Conservation (phyloP, 2,329 filamentous ascomycete species). For the Diplodia corticola region DNA sequence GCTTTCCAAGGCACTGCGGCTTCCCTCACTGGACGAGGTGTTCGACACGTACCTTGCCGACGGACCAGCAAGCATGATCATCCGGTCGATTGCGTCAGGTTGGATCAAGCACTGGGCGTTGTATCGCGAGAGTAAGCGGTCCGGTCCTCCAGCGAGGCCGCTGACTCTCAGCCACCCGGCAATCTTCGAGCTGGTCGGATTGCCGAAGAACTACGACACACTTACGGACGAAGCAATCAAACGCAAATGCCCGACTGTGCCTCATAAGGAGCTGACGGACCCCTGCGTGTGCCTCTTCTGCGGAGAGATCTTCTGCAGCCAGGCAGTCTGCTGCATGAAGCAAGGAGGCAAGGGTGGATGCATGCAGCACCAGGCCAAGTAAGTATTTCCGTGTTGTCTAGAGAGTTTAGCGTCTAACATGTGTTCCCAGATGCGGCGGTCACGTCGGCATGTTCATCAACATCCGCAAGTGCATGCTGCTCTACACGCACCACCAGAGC, state of each 20-base stretch:
- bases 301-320: constrained; percentile 93
- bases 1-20: constrained; percentile 70
- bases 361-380: constrained; percentile 87
- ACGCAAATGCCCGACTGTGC: constrained; percentile 77
- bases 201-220: constrained; percentile 88
- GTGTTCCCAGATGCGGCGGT: constrained; percentile 68
- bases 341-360: constrained; percentile 62
- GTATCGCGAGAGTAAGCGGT: constrained; percentile 31
- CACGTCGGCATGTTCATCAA: constrained; percentile 95
- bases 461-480: constrained; percentile 90
- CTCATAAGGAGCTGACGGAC: constrained; percentile 83
- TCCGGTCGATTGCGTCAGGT: constrained; percentile 57
- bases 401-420: constrained; percentile 19
- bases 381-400: constrained; percentile 41
- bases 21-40: constrained; percentile 79
- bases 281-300: constrained; percentile 92
- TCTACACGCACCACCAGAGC: constrained; percentile 78
- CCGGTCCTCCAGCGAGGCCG: constrained; percentile 34
- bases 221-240: constrained; percentile 90
- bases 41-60: constrained; percentile 58
- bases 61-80: constrained; percentile 39
- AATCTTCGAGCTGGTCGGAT: constrained; percentile 89
- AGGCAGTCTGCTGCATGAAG: constrained; percentile 86
- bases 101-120: constrained; percentile 71
- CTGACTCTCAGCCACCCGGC: constrained; percentile 72